Conservation (phyloP, 495 filamentous ascomycete genomes). For the Trichoderma erinaceum region DNA sequence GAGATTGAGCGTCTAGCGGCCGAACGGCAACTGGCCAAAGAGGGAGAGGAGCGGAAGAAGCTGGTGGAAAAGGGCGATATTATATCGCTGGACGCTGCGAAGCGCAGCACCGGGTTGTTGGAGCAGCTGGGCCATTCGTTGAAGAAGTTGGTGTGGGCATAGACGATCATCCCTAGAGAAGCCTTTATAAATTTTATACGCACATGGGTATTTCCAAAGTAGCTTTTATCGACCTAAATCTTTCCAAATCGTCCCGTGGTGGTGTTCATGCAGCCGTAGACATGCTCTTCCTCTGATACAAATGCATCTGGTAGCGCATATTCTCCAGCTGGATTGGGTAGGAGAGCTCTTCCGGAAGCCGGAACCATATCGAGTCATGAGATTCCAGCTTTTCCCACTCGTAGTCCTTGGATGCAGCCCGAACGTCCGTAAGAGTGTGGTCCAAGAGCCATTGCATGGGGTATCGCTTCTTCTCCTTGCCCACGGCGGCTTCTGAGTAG, state of each 20-base stretch:
- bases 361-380: constrained; percentile 79
- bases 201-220: not conserved
- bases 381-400: constrained; percentile 67
- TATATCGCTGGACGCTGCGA: constrained; percentile 75
- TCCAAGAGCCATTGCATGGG: constrained; percentile 93
- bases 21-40: constrained; percentile 29
- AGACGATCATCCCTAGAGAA: not conserved
- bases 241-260: not conserved
- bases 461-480: constrained; percentile 60
- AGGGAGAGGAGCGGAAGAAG: constrained; percentile 28
- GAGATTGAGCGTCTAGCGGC: constrained; percentile 47
- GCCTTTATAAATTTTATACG: not conserved
- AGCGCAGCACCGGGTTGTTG: constrained; percentile 76
- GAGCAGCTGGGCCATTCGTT: constrained; percentile 81
- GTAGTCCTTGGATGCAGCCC: constrained; percentile 22
- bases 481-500: constrained; percentile 73
- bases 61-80: constrained; percentile 68
- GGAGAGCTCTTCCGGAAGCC: constrained; percentile 55
- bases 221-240: not conserved
- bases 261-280: not conserved
- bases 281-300: constrained; percentile 47
- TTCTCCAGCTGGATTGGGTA: constrained; percentile 88
- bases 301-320: constrained; percentile 88
- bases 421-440: constrained; percentile 56
- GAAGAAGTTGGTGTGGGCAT: constrained; percentile 91